phyloP scores from a whole-genome alignment of 2,329 filamentous ascomycete genomes.

The Phaeosphaeria sp. region DNA sequence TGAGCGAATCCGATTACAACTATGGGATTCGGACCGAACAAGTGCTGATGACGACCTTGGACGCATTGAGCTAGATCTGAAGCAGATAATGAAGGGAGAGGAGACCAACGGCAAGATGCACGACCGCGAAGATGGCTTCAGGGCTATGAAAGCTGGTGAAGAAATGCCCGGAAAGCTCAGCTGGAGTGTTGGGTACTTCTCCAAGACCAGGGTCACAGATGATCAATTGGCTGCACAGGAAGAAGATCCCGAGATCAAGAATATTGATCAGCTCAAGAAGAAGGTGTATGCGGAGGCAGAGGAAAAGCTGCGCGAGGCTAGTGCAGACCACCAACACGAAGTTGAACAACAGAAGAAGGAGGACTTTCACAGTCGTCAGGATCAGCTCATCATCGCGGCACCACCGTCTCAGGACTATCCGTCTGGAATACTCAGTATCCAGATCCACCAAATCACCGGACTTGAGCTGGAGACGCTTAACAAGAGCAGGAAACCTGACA shows the following conservation, averaged over 20 bases:
- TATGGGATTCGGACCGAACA: conserved; percentile 78
- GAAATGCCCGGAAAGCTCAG: conserved; percentile 72
- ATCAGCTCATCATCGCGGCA: conserved; percentile 71
- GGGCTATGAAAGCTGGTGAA: conserved; percentile 69
- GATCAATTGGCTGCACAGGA: conserved; percentile 69
- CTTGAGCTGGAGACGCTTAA: conserved; percentile 68
- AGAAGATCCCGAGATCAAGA: conserved; percentile 64
- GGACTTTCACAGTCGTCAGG: conserved; percentile 64
- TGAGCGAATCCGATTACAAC: conserved; percentile 71
- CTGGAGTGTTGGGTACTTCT: conserved; percentile 76
- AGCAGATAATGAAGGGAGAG: conserved; percentile 66
- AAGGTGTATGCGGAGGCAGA: conserved; percentile 63
- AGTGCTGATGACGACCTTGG: conserved; percentile 78
- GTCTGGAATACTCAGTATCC: conserved; percentile 72
- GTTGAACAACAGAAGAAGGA: conserved; percentile 72
- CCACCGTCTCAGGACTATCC: conserved; percentile 68
- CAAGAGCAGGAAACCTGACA: conserved; percentile 58
- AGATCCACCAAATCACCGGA: conserved; percentile 76
- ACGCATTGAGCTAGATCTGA: conserved; percentile 72
- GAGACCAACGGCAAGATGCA: conserved; percentile 68
- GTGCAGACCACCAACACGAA: conserved; percentile 65
- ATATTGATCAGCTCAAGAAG: conserved; percentile 64
- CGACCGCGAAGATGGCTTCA: conserved; percentile 70
- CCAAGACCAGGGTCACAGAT: conserved; percentile 69
- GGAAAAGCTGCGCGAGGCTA: conserved; percentile 71